Evolutionary conservation across 106 monocot genomes (phyloP).

Genomic region (Phalaenopsis aphrodite): DNA sequence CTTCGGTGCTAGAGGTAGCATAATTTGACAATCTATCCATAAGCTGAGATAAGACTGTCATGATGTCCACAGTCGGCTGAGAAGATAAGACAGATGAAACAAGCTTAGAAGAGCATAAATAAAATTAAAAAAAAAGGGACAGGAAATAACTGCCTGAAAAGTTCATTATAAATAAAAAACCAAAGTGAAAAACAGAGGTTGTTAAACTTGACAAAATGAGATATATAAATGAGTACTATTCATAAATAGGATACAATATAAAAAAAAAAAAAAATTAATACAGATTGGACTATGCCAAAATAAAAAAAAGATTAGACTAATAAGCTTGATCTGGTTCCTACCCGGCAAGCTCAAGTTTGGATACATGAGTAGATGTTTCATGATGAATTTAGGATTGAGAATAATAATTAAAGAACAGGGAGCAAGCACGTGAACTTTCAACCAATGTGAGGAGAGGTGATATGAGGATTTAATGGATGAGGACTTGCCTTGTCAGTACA

Average conservation of each 20-base stretch:
- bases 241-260: not conserved
- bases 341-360: not conserved
- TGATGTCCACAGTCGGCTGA: slow-evolving; percentile 95
- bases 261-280: not conserved
- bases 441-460: too few species aligned
- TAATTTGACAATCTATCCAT: slow-evolving; percentile 99
- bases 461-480: too few species aligned
- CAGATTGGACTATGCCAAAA: not conserved
- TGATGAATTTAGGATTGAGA: not conserved
- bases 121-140: not conserved
- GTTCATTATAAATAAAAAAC: not conserved
- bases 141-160: not conserved
- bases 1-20: slow-evolving; percentile 89
- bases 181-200: too few species aligned
- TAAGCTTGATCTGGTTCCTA: not conserved
- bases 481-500: too few species aligned
- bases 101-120: not conserved
- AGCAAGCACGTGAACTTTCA: too few species aligned
- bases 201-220: too few species aligned
- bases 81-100: slow-evolving; percentile 7
- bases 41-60: slow-evolving; percentile 81
- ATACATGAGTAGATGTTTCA: not conserved
- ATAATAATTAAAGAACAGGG: too few species aligned
- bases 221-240: too few species aligned
- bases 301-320: not conserved